Evolutionary conservation across 208 protist genomes (phyloP), one percentile per base, ranked within the genome.

Genomic region (Crithidia expoeki): DNA sequence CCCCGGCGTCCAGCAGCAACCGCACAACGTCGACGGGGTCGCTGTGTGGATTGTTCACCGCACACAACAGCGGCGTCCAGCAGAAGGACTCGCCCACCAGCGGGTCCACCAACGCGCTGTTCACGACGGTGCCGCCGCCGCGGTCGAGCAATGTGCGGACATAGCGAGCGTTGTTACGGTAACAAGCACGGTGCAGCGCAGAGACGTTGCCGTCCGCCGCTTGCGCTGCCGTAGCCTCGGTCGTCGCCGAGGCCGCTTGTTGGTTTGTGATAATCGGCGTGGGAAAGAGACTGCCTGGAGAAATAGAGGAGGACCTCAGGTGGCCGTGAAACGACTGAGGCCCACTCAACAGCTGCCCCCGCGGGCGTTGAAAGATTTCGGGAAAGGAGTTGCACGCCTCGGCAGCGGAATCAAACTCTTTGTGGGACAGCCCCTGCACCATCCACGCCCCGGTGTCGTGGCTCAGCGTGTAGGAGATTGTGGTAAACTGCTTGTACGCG

Each of bases 41-140:
- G 47, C 76, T 67, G 76, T 93, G 88, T 2, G 85, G 86, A 76
- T 96, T 96, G 85, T 96, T 96, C 58, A 94, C 89, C 17, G 92
- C 89, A 63, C 89, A 96, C 44, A 96, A 66, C 52, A 96, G 78
- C 50, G 92, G 88, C 11, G 92, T 94, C 89, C 92, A 96, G 70
- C 79, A 92, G 63, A 88, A 96, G 53, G 47, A 44, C 33, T 60
- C 62, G 23, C 70, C 65, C 17, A 75, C 47, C 23, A 74, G 53
- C 19, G 85, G 81, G 75, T 94, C 89, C 7, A 84, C 56, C 6
- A 94, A 58, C 16, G 83, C 80, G 56, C 57, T 80, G 74, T 96
- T 96, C 50, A 96, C 74, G 12, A 94, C 72, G n/a, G 87, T 74
- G 25, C 75, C 64, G n/a, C 79, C 85, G n/a, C 92, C 92, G 36